Conservation (phyloP, 306 rosid genomes). For the Hippophae gyantsensis region DNA sequence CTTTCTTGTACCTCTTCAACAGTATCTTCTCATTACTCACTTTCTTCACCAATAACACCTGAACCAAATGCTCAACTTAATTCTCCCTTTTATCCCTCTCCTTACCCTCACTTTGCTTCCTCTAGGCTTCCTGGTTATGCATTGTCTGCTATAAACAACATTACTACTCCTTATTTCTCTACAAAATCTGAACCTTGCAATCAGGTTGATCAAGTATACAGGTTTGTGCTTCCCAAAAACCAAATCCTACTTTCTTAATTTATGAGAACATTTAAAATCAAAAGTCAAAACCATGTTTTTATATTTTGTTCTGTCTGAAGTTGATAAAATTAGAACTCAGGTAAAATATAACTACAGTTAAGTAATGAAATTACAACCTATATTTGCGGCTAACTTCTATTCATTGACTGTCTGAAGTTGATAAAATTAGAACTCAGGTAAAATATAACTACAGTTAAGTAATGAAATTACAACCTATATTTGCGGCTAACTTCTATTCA, state of each 20-base stretch:
- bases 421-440: neutral
- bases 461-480: neutral
- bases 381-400: neutral
- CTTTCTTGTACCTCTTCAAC: conserved; percentile 31
- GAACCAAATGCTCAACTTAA: conserved; percentile 36
- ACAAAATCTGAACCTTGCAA: conserved; percentile 53
- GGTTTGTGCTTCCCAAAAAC: conserved; percentile 28
- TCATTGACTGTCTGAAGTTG: conserved; percentile 1
- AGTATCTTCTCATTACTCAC: conserved; percentile 34
- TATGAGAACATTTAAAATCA: neutral
- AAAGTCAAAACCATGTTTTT: too few relatives aligned
- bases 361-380: neutral
- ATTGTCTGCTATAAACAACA: conserved; percentile 34
- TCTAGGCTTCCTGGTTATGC: conserved; percentile 45
- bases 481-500: neutral
- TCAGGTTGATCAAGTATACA: conserved; percentile 52
- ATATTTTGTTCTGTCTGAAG: neutral
- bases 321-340: neutral
- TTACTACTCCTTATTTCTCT: conserved; percentile 42
- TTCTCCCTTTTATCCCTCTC: conserved; percentile 42
- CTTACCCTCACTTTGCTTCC: conserved; percentile 37
- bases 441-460: too few relatives aligned
- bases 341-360: too few relatives aligned
- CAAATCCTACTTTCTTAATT: too few relatives aligned
- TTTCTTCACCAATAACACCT: conserved; percentile 26